A percentile compares a stretch with the other conserved stretches of the same genome.
phyloP scores from a whole-genome alignment of 495 filamentous ascomycete species.

The Xylaria venustula region DNA sequence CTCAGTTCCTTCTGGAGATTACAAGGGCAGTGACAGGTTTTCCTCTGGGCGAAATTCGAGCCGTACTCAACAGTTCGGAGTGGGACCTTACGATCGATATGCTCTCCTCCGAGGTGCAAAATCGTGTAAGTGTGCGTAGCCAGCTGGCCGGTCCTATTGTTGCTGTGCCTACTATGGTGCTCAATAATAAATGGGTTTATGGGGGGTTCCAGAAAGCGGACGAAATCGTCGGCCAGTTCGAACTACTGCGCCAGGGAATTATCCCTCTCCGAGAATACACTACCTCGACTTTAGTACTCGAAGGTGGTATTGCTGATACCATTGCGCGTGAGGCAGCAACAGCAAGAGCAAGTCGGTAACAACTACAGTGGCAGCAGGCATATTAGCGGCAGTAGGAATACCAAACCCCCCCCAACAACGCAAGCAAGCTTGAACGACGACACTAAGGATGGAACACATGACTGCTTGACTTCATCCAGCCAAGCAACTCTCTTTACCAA shows the following conservation, averaged over 20 bases:
- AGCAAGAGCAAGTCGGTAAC: background rate
- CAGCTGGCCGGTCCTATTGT: slow-evolving; percentile 48
- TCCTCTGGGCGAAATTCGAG: slow-evolving; percentile 53
- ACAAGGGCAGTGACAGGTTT: slow-evolving; percentile 53
- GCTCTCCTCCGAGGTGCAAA: slow-evolving; percentile 18
- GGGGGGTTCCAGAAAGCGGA: slow-evolving; percentile 63
- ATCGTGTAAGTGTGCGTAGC: slow-evolving; percentile 56
- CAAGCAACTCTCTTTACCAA: background rate
- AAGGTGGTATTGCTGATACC: slow-evolving; percentile 10
- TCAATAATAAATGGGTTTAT: slow-evolving; percentile 65
- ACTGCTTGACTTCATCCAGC: background rate
- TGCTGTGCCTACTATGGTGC: slow-evolving; percentile 74
- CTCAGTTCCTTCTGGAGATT: slow-evolving; percentile 53
- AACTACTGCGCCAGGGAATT: slow-evolving; percentile 27
- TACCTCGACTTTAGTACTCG: slow-evolving; percentile 10
- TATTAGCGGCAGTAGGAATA: background rate
- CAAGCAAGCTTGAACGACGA: background rate
- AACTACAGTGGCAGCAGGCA: background rate
- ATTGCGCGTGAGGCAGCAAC: slow-evolving; percentile 5
- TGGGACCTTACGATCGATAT: slow-evolving; percentile 25
- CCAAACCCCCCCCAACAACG: background rate
- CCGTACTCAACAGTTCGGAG: slow-evolving; percentile 57
- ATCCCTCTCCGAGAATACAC: slow-evolving; percentile 11
- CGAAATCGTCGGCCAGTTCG: slow-evolving; percentile 44
- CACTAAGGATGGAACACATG: background rate